Conservation (phyloP, 768 basidiomycete species). For the Hydnum rufescens region DNA sequence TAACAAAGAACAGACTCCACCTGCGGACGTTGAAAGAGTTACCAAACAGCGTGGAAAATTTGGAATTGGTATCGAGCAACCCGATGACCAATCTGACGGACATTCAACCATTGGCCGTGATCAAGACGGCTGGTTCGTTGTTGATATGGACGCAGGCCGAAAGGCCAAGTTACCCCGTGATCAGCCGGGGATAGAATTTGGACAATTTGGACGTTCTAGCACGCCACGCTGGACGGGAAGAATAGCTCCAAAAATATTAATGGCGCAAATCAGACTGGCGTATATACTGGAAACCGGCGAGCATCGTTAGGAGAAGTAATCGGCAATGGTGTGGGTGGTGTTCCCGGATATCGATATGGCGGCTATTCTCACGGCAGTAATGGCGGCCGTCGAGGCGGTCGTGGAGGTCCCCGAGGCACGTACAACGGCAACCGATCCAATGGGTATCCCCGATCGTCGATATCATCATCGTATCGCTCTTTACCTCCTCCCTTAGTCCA, state of each 20-base stretch:
- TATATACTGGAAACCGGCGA: neutral
- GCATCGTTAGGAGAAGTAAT: neutral
- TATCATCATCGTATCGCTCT: neutral
- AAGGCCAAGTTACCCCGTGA: neutral
- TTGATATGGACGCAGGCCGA: neutral
- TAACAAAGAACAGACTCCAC: neutral
- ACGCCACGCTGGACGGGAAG: too few relatives aligned
- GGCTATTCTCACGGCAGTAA: neutral
- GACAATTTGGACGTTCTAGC: neutral
- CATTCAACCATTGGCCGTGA: neutral
- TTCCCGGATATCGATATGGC: neutral
- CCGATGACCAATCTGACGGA: neutral
- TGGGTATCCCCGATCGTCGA: neutral
- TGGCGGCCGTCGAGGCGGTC: conserved; percentile 3
- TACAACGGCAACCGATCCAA: neutral
- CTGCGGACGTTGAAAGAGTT: neutral
- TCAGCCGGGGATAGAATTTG: neutral
- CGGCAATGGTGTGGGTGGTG: neutral
- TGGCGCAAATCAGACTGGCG: too few relatives aligned
- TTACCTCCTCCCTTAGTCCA: neutral
- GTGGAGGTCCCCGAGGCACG: neutral
- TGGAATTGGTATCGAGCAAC: neutral
- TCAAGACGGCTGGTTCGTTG: neutral
- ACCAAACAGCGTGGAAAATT: neutral
- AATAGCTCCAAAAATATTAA: too few relatives aligned